Evolutionary conservation across 2,329 filamentous ascomycete genomes (phyloP), one percentile per base, ranked within the genome.

Genomic region (Lasiodiplodia sp.): DNA sequence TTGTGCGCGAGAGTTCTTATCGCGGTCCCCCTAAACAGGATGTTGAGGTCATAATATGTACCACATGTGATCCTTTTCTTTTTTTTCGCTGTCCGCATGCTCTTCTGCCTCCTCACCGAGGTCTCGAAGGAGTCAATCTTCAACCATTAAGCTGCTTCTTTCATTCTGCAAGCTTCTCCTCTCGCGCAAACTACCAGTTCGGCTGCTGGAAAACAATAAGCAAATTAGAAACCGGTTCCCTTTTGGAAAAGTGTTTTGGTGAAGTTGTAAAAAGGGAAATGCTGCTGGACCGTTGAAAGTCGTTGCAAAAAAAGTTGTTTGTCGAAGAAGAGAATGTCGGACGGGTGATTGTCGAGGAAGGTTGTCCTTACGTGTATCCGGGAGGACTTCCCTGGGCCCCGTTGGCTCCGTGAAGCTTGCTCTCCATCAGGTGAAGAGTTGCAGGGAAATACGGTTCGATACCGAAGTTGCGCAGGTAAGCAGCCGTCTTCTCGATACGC

Each of bases 401-500:
- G 25, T 68, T 68, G 31, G 21, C 47, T 11, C 65, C 65, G n/a
- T 67, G 65, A 23, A 68, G 66, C 25, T 68, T 68, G 38, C 67
- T 40, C 37, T 68, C 67, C 84, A 86, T 86, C 31, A 82, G 78
- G 38, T 85, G 83, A 31, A 86, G 78, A 18, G 84, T 86, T 28
- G 78, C 75, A 5, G 84, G 83, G 75, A 86, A 86, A 74, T 86
- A 86, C 5, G 83, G 82, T 75, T 86, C 83, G 28, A 86, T 80
- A 56, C 84, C 84, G 75, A 83, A 85, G 40, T 84, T 85, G 70
- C 81, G 77, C 53, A 86, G 77, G 69, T 86, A 86, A 49, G 78
- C 80, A 21, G 84, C 84, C 10, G 84, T 86, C 81, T 86, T 86
- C 77, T 86, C 84, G 69, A 86, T 85, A 64, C 84, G 78, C 81